phyloP scores from a whole-genome alignment of 768 basidiomycete genomes.

The Aureoboletus auriporus region DNA sequence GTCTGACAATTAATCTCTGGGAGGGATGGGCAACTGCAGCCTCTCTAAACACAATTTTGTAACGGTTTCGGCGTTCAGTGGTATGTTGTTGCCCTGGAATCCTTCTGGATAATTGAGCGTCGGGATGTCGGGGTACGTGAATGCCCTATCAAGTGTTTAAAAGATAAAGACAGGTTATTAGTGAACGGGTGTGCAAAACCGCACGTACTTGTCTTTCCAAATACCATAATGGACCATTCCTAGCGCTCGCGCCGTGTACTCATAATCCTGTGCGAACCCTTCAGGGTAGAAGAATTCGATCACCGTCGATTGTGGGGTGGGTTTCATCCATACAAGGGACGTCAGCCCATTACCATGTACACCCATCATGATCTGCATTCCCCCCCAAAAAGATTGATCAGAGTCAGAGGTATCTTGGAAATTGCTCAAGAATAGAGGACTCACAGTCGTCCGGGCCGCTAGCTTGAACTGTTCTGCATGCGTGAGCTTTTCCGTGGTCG shows the following conservation, averaged over 20 bases:
- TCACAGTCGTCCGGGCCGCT: conserved; percentile 81
- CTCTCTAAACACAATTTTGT: conserved; percentile 44
- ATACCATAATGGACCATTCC: conserved; percentile 85
- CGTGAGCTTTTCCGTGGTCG: conserved; percentile 77
- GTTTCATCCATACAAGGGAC: conserved; percentile 89
- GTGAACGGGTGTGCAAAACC: background rate
- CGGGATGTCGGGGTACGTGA: conserved; percentile 72
- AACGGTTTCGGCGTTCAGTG: conserved; percentile 70
- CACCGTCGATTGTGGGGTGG: conserved; percentile 75
- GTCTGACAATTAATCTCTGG: too few species aligned
- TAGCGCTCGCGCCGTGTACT: conserved; percentile 71
- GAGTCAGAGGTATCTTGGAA: too few species aligned
- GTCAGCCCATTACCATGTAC: conserved; percentile 93
- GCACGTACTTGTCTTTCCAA: conserved; percentile 65
- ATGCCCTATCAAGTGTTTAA: conserved; percentile 41
- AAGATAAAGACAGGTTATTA: background rate
- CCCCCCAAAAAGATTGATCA: too few species aligned
- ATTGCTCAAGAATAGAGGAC: conserved; percentile 19
- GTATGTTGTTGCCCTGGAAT: conserved; percentile 85
- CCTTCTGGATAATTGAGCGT: conserved; percentile 72
- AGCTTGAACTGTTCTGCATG: conserved; percentile 78
- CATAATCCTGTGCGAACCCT: conserved; percentile 85
- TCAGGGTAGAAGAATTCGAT: conserved; percentile 88
- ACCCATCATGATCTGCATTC: conserved; percentile 81
- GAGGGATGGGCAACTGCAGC: too few species aligned